A percentile compares a stretch with the other conserved stretches of the same genome.
phyloP scores from a whole-genome alignment of 2,329 filamentous ascomycete species.

The Curvularia spicifera region DNA sequence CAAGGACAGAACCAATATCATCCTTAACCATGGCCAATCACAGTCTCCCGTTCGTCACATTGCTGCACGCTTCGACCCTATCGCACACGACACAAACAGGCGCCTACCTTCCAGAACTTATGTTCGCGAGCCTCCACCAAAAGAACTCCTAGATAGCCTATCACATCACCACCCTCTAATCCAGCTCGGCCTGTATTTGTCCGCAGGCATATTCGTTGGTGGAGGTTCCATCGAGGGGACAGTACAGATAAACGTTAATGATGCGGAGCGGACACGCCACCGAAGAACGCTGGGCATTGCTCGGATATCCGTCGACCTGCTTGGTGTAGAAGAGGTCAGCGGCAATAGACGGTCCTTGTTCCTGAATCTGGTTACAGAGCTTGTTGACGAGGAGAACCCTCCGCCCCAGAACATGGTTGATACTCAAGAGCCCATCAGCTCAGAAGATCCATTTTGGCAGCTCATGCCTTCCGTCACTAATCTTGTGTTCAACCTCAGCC shows the following conservation, averaged over 20 bases:
- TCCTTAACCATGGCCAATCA: conserved; percentile 55
- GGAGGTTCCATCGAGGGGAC: conserved; percentile 61
- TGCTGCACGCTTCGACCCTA: conserved; percentile 50
- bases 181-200: conserved; percentile 57
- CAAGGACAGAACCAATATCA: conserved; percentile 41
- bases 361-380: conserved; percentile 58
- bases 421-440: conserved; percentile 48
- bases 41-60: conserved; percentile 58
- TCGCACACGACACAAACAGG: conserved; percentile 52
- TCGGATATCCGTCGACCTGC: conserved; percentile 58
- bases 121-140: conserved; percentile 54
- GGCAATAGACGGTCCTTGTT: conserved; percentile 57
- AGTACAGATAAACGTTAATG: conserved; percentile 57
- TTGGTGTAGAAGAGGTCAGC: conserved; percentile 60
- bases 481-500: conserved; percentile 60
- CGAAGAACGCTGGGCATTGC: conserved; percentile 56
- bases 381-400: conserved; percentile 58
- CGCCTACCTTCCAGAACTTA: conserved; percentile 58
- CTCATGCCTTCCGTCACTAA: conserved; percentile 55
- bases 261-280: conserved; percentile 53
- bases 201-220: conserved; percentile 61
- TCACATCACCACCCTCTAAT: conserved; percentile 58
- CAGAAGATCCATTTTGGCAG: conserved; percentile 56
- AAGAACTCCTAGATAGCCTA: conserved; percentile 59
- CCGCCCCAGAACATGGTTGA: conserved; percentile 60